A percentile compares a stretch with the other conserved stretches of the same genome.
Conservation (phyloP, 164 flowering plant species). For the Macadamia tetraphylla region DNA sequence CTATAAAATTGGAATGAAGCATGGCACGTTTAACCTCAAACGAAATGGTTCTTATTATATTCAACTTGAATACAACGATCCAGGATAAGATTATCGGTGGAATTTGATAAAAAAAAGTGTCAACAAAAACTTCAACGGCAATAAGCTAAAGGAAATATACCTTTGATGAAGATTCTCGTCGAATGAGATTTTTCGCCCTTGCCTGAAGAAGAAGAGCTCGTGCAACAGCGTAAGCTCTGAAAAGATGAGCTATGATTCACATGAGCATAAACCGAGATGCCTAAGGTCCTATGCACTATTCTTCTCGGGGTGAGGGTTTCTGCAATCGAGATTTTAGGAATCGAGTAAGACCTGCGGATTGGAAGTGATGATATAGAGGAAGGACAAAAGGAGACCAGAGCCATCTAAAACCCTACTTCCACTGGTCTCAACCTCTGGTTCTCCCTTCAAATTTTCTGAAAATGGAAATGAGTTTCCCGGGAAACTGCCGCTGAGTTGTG, state of each 20-base stretch:
- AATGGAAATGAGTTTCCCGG: no score
- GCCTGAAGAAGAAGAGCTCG: conserved; percentile 2
- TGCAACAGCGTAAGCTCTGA: background rate
- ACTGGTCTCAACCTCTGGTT: no score
- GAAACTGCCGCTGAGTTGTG: no score
- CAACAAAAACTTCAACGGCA: no score
- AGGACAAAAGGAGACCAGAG: background rate
- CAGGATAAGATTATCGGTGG: no score
- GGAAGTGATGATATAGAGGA: background rate
- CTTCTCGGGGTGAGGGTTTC: conserved; percentile 5
- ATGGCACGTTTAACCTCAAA: no score
- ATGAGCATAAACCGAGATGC: background rate
- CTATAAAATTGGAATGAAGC: no score
- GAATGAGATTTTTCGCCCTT: conserved; percentile 9
- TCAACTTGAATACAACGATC: no score
- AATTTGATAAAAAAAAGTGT: no score
- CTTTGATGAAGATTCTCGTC: conserved; percentile 19
- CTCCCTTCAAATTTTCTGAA: no score
- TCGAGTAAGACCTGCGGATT: no score
- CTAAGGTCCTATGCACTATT: background rate
- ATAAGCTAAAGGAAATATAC: background rate
- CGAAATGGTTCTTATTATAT: no score
- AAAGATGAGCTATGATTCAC: background rate
- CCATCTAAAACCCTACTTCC: conserved; percentile 4
- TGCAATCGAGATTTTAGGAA: background rate